phyloP scores from a whole-genome alignment of 2,329 filamentous ascomycete genomes.

The Cercospora sp. region DNA sequence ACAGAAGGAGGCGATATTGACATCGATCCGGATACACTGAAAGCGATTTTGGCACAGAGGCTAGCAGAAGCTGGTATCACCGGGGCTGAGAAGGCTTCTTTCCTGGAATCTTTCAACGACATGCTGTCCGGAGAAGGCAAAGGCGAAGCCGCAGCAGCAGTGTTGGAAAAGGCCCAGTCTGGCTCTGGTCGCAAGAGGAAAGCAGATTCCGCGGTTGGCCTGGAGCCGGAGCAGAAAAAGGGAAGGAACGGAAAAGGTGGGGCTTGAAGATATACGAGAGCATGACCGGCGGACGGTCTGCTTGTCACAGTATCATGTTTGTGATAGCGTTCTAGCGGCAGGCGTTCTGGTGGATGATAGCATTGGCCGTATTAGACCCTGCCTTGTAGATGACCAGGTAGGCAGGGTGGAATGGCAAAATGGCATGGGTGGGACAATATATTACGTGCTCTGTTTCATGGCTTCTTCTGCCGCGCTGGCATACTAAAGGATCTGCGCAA shows the following conservation, averaged over 20 bases:
- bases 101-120: constrained; percentile 47
- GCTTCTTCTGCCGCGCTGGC: not conserved
- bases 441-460: not conserved
- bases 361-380: not conserved
- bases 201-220: constrained; percentile 7
- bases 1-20: constrained; percentile 27
- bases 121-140: constrained; percentile 47
- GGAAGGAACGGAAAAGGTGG: not conserved
- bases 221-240: constrained; percentile 7
- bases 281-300: not conserved
- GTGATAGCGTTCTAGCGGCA: constrained; percentile 8
- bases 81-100: constrained; percentile 45
- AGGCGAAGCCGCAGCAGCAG: constrained; percentile 46
- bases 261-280: not conserved
- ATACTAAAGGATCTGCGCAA: not conserved
- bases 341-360: not conserved
- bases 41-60: constrained; percentile 35
- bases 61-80: constrained; percentile 38
- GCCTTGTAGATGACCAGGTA: not conserved
- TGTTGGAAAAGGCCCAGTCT: constrained; percentile 33
- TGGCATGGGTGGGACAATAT: not conserved
- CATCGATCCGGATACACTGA: constrained; percentile 45
- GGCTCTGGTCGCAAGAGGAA: constrained; percentile 6
- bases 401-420: not conserved
- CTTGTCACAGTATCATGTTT: not conserved